Base-by-base conservation (phyloP, 1,284 basidiomycete species). In the Termitomyces sp. region DNA sequence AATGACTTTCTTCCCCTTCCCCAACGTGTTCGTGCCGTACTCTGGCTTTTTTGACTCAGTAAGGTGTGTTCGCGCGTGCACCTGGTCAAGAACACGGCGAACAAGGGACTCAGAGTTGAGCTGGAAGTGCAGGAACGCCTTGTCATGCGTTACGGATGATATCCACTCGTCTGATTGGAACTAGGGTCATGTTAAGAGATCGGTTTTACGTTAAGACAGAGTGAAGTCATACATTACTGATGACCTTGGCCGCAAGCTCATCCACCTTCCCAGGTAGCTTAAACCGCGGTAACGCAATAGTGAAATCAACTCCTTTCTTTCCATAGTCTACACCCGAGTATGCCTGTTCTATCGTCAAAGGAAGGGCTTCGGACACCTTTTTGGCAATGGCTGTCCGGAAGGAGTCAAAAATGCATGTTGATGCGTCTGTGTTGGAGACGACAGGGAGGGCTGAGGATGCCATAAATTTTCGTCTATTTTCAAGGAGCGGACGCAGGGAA, bases 261-360 rank as follows among this genome's bases (percentile, higher is more conserved):
- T 91, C 86, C 1, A 89, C 80, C 66, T 96, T 96, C 40, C 86
- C 92, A 4, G 86, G 85, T 48, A 98, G 78, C 61, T 91, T 81
- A 75, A 96, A 98, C 55, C 96, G 82, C 26, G 95, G 92, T 41
- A 98, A 72, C 4, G 97, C 94, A 31, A 99, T 82, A 0, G 90
- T 92, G 64, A 97, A 94, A 73, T 99, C 96, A 45, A 83, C 86
- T 15, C 90, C 92, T 73, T 96, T 95, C 74, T 94, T 94, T 47
- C 91, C 91, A 61, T 88, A 89, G 69, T 95, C 90, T 5, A 98
- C 89, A 13, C 90, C 95, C 28, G 80, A 71, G 68, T 90, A 96
- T 0, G 86, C 90, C 65, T 92, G 78, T 47, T 89, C 86, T 21
- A 90, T 64, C 0, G 86, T 81, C 55, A 94, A 73, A 15, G 82